Evolutionary conservation across 345 rosid genomes (phyloP).

Genomic region (Acer campestre): DNA sequence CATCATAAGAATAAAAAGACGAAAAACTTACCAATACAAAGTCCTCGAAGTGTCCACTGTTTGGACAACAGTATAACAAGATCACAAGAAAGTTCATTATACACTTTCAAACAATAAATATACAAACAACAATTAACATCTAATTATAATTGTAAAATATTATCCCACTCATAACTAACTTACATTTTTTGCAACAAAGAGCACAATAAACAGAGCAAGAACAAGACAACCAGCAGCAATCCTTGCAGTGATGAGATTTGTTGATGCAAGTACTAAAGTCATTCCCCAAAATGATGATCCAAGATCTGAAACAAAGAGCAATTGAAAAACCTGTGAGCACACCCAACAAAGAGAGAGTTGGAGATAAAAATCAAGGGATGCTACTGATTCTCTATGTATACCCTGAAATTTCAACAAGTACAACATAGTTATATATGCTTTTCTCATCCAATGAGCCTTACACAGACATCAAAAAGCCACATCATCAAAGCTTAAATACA

Average conservation of each 20-base stretch:
- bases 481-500: not conserved
- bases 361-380: not conserved
- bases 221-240: slow-evolving; percentile 88
- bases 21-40: slow-evolving; percentile 73
- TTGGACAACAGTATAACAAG: slow-evolving; percentile 4
- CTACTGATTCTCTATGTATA: not conserved
- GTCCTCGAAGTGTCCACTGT: slow-evolving; percentile 98
- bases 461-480: not conserved
- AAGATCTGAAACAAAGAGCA: slow-evolving; percentile 58
- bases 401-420: not conserved
- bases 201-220: slow-evolving; percentile 78
- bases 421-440: not conserved
- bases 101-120: slow-evolving; percentile 10
- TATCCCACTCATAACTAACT: slow-evolving; percentile 26
- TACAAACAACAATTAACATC: slow-evolving; percentile 6
- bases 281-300: slow-evolving; percentile 99
- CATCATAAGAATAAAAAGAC: slow-evolving; percentile 2
- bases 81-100: slow-evolving; percentile 16
- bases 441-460: not conserved
- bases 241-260: slow-evolving; percentile 83
- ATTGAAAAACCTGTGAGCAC: slow-evolving; percentile 4
- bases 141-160: slow-evolving; percentile 7
- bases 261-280: slow-evolving; percentile 93
- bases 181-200: slow-evolving; percentile 90
- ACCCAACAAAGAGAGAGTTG: not conserved